phyloP scores from a whole-genome alignment of 768 basidiomycete genomes.

The Leccinum subgranulosum region DNA sequence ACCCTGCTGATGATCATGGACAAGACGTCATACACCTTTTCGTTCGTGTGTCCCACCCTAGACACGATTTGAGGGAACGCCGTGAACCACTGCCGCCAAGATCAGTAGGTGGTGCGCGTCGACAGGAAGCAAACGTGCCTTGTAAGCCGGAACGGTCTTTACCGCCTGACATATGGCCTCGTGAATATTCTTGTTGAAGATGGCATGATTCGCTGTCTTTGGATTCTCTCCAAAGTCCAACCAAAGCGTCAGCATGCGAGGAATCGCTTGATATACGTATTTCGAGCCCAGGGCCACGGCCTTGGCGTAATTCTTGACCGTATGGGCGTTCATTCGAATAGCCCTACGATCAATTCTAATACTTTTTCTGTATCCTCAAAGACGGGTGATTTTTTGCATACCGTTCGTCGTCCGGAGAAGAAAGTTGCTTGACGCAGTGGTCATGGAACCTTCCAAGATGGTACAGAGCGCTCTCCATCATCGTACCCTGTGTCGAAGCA shows the following conservation, averaged over 20 bases:
- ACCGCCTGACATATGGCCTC: constrained; percentile 52
- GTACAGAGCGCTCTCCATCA: constrained; percentile 83
- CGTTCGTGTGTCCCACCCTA: constrained; percentile 75
- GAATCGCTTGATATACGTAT: constrained; percentile 94
- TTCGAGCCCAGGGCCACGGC: constrained; percentile 86
- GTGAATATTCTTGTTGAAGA: constrained; percentile 55
- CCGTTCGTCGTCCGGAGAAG: constrained; percentile 53
- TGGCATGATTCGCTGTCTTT: constrained; percentile 28
- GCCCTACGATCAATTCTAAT: constrained; percentile 39
- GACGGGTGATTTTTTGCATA: constrained; percentile 17
- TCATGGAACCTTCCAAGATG: constrained; percentile 90
- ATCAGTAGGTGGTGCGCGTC: constrained; percentile 4
- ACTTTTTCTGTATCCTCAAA: not conserved
- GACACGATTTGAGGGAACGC: constrained; percentile 98
- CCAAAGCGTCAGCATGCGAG: constrained; percentile 93
- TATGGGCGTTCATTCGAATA: constrained; percentile 60
- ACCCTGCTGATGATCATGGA: constrained; percentile 67
- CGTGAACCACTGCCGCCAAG: constrained; percentile 74
- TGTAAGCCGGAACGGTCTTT: constrained; percentile 68
- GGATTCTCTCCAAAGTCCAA: constrained; percentile 75
- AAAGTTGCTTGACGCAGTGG: constrained; percentile 59
- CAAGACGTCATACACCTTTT: constrained; percentile 57
- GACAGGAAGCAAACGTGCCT: constrained; percentile 43
- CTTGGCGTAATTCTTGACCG: constrained; percentile 62
- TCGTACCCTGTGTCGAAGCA: constrained; percentile 47